Base-by-base conservation (phyloP, 371 early-diverging fungal species). In the Apophysomyces ossiformis region DNA sequence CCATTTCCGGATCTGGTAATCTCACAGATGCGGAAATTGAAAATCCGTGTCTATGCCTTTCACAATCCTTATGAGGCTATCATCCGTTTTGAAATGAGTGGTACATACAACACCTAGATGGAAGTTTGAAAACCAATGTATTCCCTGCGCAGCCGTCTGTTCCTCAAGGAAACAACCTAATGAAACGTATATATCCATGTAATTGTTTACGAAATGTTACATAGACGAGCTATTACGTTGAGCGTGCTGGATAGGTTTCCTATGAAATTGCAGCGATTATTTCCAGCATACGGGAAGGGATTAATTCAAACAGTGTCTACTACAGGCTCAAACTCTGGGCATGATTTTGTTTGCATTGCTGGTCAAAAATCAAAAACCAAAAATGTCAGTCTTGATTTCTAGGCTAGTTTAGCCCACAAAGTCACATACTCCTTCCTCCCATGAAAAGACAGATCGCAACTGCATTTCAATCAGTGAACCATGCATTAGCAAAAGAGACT, bases 1-100 rank as follows among this genome's bases (percentile, higher is more conserved):
- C 54, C 54, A 50, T 21, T 50, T 50, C 54, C 54, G 54, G 16
- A 50, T 50, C 54, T 21, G 54, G 54, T 32, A 50, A 50, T 50
- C 7, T 11, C 54, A n/a, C 4, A 50, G 54, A 50, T 50, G 54
- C 16, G 54, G 54, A 5, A 7, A 47, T n/a, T 47, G n/a, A 47
- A 41, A 43, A 43, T 43, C 13, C 0, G 7, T 11, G 5, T 47
- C 47, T 15, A 13, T 18, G 18, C 47, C 32, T 26, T 26, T 43
- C 15, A 12, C 15, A 12, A 12, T 43, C 15, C 15, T 43, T 0
- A 4, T 4, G 43, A 43, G 15, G 43, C 43, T 4, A 2, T 43
- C 9, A 1, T 12, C 43, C 15, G 12, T 43, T 43, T 43, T 15
- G 12, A 26, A 21, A 26, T 26, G 32, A 26, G 32, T 26, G 32